Conservation (phyloP, 768 basidiomycete genomes). For the Termitomyces sp. region DNA sequence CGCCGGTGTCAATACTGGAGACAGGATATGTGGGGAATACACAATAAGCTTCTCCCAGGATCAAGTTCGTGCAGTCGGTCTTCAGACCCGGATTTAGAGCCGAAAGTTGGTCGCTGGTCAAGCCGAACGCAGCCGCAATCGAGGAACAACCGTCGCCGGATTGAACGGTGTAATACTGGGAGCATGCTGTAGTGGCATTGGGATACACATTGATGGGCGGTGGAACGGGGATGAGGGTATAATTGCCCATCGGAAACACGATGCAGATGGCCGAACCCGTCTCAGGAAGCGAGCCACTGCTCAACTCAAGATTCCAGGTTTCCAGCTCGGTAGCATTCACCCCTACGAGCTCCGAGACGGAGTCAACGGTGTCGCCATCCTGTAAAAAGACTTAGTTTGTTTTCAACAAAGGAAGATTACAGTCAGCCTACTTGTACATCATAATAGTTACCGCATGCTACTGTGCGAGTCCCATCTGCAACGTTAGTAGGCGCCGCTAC, state of each 20-base stretch:
- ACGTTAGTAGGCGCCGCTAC: background rate
- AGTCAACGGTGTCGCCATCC: background rate
- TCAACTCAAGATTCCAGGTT: background rate
- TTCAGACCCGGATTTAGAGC: background rate
- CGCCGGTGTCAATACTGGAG: background rate
- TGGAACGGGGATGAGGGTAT: background rate
- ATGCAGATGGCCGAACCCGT: slow-evolving; percentile 1
- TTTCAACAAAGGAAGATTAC: background rate
- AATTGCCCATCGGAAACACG: background rate
- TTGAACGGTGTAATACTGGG: background rate
- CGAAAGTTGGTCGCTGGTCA: background rate
- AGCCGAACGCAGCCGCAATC: background rate
- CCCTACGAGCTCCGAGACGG: background rate
- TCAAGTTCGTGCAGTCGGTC: background rate
- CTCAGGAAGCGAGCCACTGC: background rate
- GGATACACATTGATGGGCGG: background rate
- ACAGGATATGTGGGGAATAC: background rate
- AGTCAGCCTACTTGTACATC: background rate
- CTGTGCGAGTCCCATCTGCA: background rate
- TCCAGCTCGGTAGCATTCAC: background rate
- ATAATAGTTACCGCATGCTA: background rate
- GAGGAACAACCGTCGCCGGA: background rate
- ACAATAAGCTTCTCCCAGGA: slow-evolving; percentile 1
- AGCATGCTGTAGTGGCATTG: background rate
- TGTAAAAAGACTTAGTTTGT: background rate